Evolutionary conservation across 2,329 filamentous ascomycete species (phyloP), one percentile per base, ranked within the genome.

Genomic region (Ilyonectria robusta): DNA sequence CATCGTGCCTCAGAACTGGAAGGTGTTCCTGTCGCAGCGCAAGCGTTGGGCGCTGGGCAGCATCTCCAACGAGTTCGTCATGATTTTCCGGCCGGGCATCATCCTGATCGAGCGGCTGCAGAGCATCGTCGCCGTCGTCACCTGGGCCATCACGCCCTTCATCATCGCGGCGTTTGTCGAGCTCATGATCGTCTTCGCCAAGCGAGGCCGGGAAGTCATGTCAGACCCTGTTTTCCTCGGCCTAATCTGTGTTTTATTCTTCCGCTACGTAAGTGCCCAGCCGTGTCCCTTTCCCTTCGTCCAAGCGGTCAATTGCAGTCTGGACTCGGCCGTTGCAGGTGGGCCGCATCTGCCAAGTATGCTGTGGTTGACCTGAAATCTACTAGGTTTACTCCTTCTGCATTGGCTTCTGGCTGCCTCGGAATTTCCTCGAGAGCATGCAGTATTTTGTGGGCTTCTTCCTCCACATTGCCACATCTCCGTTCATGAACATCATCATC

Each of bases 41-140:
- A 84, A 85, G 73, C 80, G 84, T 0, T 86, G 84, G 84, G 83
- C 84, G 1, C 72, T 86, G 10, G 84, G 83, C 0, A 84, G 83
- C 40, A 85, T 83, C 31, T 82, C 81, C 5, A 86, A 86, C 68
- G 84, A 87, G 71, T 81, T 86, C 29, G 81, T 85, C 72, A 82
- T 86, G 77, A 79, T 85, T n/a, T 81, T 83, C 59, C 78, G 82
- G 0, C 80, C 80, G 1, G 81, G 83, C 0, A 83, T 82, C 53
- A 78, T 81, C 10, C 72, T 78, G 53, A 80, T 85, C 21, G 84
- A 86, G 71, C 74, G 83, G 8, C 73, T 85, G 26, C 82, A 84
- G 62, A 82, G 83, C 37, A 64, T 84, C 48, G 76, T 84, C 11
- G 83, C 85, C n/a, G 81, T 85, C 33, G 63, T 84, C 17, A 85